phyloP scores from a whole-genome alignment of 495 filamentous ascomycete species.

The Pyrenula aspistea region DNA sequence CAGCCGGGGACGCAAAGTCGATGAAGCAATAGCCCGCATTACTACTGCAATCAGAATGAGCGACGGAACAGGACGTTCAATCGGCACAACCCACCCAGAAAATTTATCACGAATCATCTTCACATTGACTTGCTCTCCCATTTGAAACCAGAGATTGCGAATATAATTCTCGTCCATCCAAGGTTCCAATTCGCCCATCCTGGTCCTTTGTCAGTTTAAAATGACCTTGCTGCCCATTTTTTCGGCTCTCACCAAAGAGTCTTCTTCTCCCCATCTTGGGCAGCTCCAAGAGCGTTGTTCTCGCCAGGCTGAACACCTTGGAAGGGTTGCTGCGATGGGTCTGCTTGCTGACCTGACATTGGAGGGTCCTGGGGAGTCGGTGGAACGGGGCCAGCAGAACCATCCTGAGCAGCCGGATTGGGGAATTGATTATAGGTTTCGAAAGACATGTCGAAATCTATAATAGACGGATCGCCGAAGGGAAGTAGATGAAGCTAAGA shows the following conservation, averaged over 20 bases:
- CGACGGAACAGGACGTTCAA: constrained; percentile 12
- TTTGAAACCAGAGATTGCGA: constrained; percentile 79
- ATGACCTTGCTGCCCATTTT: constrained; percentile 2
- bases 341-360: constrained; percentile 26
- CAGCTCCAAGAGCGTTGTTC: constrained; percentile 35
- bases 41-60: constrained; percentile 52
- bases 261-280: constrained; percentile 52
- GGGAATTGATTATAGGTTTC: constrained; percentile 47
- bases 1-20: constrained; percentile 75
- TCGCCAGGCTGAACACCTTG: constrained; percentile 40
- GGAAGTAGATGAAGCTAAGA: neutral
- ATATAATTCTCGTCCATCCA: constrained; percentile 99
- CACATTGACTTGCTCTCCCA: constrained; percentile 90
- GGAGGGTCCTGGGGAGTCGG: constrained; percentile 37
- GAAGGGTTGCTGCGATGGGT: constrained; percentile 41
- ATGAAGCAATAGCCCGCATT: constrained; percentile 99
- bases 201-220: constrained; percentile 14
- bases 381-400: constrained; percentile 40
- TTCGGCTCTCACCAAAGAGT: constrained; percentile 60
- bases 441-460: constrained; percentile 36
- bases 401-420: constrained; percentile 38
- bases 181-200: constrained; percentile 98
- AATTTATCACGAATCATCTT: constrained; percentile 99
- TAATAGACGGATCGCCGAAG: neutral
- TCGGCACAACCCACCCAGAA: constrained; percentile 63